Base-by-base conservation (phyloP, 2,329 filamentous ascomycete species). In the Leptographium lundbergii region DNA sequence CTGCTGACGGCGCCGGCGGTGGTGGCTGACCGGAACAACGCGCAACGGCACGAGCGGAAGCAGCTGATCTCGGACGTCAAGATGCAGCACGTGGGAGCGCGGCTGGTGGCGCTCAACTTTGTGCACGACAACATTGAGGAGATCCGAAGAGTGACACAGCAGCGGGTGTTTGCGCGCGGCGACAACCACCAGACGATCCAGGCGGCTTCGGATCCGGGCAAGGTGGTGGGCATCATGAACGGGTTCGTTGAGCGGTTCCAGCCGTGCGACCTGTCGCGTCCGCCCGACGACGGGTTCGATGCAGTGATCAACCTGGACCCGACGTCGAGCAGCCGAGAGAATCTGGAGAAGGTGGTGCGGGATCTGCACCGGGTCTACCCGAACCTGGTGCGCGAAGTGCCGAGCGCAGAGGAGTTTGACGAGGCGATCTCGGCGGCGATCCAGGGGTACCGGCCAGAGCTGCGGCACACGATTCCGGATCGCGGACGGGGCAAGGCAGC, bases 171-270 rank as follows among this genome's bases (percentile, higher is more conserved):
- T 24, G 80, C 83, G 6, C 87, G 94, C 25, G 94, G 94, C 17
- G 91, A 99, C 71, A 97, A 97, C 67, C 94, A 99, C 70, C 94
- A 99, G 73, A 99, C 94, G 0, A 97, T 99, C 61, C 91, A 94
- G 67, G 91, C 92, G 13, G 87, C 82, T 53, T 87, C 88, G 59
- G 81, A 87, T 52, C 73, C 77, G 54, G 74, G 79, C 22, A 92
- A 96, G 70, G 89, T 94, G 59, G 77, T 94, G 54, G 82, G 83
- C 6, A 95, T 99, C 66, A 97, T 99, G 94, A 89, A 96, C 66
- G 89, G 90, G 3, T 99, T 99, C 72, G 78, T 99, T 64, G 72
- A 81, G 14, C 84, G 94, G 42, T 97, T 96, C 69, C 88, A 99
- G 73, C 81, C 86, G 24, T 78, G 91, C 60, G 81, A 91, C 63